Evolutionary conservation across 2,329 filamentous ascomycete genomes (phyloP), one percentile per base, ranked within the genome.

Genomic region (Penicillium sp.): DNA sequence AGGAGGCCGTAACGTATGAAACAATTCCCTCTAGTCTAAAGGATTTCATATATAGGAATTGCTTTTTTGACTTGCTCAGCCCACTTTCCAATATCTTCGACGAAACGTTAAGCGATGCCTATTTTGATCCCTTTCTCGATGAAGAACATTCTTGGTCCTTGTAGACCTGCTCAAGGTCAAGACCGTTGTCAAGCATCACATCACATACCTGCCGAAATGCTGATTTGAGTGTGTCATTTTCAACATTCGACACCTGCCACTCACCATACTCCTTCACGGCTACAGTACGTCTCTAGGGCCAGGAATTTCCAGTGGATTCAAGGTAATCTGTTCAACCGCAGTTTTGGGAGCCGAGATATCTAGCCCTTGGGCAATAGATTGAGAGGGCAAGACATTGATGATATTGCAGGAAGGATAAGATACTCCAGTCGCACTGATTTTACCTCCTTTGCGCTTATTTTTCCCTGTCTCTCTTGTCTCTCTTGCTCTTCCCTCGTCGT

Each of bases 81-180:
- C 34, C 49, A 51, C 13, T 27, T 10, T 10, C 23, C 7, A 23
- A 46, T 51, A 20, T 51, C 49, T 30, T 43, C 33, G 13, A 51
- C 42, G 30, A 46, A 51, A 24, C 43, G 42, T 39, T 34, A 43
- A 51, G 49, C 42, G 18, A 51, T 51, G 23, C 42, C 49, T 32
- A 40, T 50, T 27, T 45, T 50, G 6, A 45, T 33, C 3, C 47
- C 39, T n/a, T 51, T 51, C 7, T 21, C 32, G 7, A 51, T 46
- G 29, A 46, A 51, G 32, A 51, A 46, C 3, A 15, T 17, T 51
- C 42, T 30, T 51, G 29, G 17, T 46, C 43, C 36, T 42, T 36
- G 36, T 51, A n/a, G 27, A 51, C 15, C 42, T 50, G 47, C 32
- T 39, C 39, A 27, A 49, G 46, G 18, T 49, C 46, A 18, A 42